A percentile compares a stretch with the other conserved stretches of the same genome.
These are phyloP conservation scores for Acer negundo DNA, from an alignment of 345 rosid genomes.

Conservation along the genomic window DNA sequence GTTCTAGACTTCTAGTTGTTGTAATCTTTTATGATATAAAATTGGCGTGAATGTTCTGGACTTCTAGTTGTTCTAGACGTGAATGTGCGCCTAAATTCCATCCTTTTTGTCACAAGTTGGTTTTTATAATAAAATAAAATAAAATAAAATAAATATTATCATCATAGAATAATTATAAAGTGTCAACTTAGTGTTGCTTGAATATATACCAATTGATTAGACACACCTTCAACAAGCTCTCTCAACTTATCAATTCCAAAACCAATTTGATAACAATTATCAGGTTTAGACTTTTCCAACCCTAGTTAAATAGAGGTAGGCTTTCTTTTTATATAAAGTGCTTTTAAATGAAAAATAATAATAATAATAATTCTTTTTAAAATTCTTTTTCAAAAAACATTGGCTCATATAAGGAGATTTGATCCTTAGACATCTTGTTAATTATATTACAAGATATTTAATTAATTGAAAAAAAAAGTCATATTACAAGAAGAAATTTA, in stretches of 20 bases:
- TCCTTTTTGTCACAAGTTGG: neutral
- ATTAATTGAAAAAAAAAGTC: no score
- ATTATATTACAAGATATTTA: neutral
- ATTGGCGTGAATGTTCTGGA: no score
- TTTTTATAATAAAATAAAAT: neutral
- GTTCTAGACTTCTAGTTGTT: neutral
- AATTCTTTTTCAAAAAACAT: no score
- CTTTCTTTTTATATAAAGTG: neutral
- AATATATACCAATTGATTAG: neutral
- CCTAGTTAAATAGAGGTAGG: neutral
- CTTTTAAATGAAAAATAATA: neutral
- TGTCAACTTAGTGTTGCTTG: neutral
- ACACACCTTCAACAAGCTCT: neutral
- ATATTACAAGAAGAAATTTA: no score
- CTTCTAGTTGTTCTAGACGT: neutral
- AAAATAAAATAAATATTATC: neutral
- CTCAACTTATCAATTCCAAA: neutral
- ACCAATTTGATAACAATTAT: neutral
- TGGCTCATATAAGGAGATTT: neutral
- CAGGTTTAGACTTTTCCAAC: neutral
- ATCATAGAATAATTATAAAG: slow-evolving; percentile 2
- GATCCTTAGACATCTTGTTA: neutral
- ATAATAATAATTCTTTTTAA: neutral
- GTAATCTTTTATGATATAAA: neutral
- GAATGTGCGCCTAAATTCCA: no score